Conservation (phyloP, 345 rosid species). For the Eucalyptus brandiana region DNA sequence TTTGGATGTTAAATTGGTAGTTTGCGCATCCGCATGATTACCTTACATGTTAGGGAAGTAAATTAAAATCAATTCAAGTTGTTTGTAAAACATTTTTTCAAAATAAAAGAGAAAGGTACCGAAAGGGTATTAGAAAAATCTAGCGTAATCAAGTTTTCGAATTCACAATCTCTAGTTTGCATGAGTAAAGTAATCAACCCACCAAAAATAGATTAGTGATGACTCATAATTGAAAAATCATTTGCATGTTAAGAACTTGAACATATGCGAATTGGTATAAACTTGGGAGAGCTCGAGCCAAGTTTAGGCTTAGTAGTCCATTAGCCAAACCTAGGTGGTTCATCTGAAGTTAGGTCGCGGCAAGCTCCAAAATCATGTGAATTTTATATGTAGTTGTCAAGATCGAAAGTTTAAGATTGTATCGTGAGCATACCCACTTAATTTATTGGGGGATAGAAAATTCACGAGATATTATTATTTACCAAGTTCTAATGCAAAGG, state of each 20-base stretch:
- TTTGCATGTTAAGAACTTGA: too few relatives aligned
- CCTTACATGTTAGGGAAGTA: too few relatives aligned
- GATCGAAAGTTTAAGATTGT: background rate
- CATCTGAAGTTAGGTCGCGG: accelerated
- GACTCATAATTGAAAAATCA: too few relatives aligned
- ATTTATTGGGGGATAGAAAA: background rate
- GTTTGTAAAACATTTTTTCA: accelerated
- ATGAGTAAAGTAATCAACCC: too few relatives aligned
- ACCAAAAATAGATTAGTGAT: too few relatives aligned
- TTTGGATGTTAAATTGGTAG: too few relatives aligned
- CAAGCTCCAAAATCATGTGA: too few relatives aligned
- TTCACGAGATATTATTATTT: background rate
- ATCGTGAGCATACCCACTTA: background rate
- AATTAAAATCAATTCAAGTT: too few relatives aligned
- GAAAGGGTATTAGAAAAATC: accelerated
- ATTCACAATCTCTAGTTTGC: accelerated
- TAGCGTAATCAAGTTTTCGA: accelerated
- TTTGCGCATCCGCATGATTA: accelerated
- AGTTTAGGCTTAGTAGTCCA: too few relatives aligned
- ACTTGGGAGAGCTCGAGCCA: accelerated
- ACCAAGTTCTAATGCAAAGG: background rate
- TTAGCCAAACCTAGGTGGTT: too few relatives aligned
- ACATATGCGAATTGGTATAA: accelerated
- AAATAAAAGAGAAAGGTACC: too few relatives aligned
- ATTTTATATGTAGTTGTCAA: background rate